These are phyloP conservation scores for Aphanomyces cochlioides DNA, from an alignment of 352 stramenopile genomes.

Conservation along the genomic window DNA sequence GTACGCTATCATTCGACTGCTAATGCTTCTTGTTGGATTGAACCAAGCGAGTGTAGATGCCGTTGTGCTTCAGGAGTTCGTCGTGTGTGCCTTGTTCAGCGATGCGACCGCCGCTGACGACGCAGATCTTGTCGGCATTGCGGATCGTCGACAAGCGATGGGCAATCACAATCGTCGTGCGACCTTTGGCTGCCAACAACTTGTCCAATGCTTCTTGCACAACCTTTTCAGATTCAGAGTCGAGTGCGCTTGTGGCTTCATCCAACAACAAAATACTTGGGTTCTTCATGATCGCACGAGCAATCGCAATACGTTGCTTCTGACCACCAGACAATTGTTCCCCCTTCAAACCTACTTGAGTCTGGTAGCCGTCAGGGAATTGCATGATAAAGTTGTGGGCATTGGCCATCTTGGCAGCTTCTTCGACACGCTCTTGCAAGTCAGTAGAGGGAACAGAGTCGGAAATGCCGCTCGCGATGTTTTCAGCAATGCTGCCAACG, in stretches of 20 bases:
- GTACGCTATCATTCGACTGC: conserved; percentile 39
- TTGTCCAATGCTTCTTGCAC: conserved; percentile 82
- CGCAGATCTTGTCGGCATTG: conserved; percentile 50
- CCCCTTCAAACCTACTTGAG: not conserved
- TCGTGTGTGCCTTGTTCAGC: conserved; percentile 90
- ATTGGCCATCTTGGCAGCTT: conserved; percentile 41
- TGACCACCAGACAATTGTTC: conserved; percentile 36
- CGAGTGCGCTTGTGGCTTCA: conserved; percentile 15
- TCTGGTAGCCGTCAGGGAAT: not conserved
- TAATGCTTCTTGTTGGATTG: no score
- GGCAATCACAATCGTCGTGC: conserved; percentile 73
- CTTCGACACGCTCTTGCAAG: not conserved
- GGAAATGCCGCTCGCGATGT: conserved; percentile 64
- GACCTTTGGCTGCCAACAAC: conserved; percentile 5
- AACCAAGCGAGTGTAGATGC: conserved; percentile 40
- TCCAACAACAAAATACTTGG: conserved; percentile 42
- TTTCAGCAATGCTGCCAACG: conserved; percentile 91
- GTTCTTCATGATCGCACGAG: conserved; percentile 42
- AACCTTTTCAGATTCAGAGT: conserved; percentile 67
- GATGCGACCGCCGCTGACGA: conserved; percentile 68
- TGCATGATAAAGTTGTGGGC: conserved; percentile 35
- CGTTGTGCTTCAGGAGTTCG: conserved; percentile 69
- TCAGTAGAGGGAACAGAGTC: no score
- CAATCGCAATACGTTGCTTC: conserved; percentile 45
- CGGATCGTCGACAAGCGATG: conserved; percentile 75